Conservation (phyloP, 2,329 filamentous ascomycete genomes). For the Parastagonospora avenae region DNA sequence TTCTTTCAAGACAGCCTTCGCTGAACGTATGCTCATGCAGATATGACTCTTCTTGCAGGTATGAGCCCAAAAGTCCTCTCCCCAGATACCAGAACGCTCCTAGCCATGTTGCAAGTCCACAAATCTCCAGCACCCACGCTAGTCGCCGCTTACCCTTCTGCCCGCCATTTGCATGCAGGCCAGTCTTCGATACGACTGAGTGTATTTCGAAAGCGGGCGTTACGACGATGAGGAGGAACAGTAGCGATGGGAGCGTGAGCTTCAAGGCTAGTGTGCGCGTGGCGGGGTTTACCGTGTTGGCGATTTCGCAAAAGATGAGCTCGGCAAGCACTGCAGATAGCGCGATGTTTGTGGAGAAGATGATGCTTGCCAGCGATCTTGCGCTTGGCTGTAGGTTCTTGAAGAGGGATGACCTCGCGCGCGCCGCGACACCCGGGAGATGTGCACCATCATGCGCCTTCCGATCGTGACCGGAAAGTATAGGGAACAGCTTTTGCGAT, state of each 20-base stretch:
- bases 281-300: constrained; percentile 70
- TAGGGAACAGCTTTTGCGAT: constrained; percentile 71
- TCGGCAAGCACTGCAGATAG: constrained; percentile 78
- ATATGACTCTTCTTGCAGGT: constrained; percentile 54
- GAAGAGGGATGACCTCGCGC: constrained; percentile 29
- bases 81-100: constrained; percentile 78
- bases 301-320: constrained; percentile 82
- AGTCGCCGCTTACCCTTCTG: constrained; percentile 62
- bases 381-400: constrained; percentile 47
- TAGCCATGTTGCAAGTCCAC: constrained; percentile 71
- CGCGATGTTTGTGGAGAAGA: constrained; percentile 78
- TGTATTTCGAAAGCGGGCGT: constrained; percentile 82
- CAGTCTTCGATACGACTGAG: constrained; percentile 61
- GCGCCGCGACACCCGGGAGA: constrained; percentile 52
- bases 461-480: constrained; percentile 66
- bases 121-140: constrained; percentile 67
- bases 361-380: constrained; percentile 59
- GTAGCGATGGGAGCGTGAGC: constrained; percentile 70
- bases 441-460: constrained; percentile 67
- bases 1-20: constrained; percentile 65
- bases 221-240: constrained; percentile 73
- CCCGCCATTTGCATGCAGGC: constrained; percentile 67
- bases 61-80: constrained; percentile 62
- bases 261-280: constrained; percentile 72
- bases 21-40: constrained; percentile 54